These are phyloP conservation scores for Talaromyces sp. DNA, from an alignment of 2,329 filamentous ascomycete genomes.

Conservation along the genomic window DNA sequence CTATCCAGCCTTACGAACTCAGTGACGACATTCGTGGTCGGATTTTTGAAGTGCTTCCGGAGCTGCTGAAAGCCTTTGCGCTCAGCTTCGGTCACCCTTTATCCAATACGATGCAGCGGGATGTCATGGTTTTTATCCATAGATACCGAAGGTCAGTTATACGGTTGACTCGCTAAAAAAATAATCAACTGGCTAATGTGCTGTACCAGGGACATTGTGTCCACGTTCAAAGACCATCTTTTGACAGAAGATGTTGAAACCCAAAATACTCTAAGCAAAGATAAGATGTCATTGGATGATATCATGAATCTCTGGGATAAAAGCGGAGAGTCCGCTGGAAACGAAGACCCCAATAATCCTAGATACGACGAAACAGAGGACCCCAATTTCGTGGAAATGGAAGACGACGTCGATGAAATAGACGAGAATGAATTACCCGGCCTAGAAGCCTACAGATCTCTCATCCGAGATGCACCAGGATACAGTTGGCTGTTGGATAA, in stretches of 20 bases:
- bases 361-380: neutral
- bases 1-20: constrained; percentile 5
- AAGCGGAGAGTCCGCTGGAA: neutral
- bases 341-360: neutral
- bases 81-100: constrained; percentile 1
- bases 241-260: neutral
- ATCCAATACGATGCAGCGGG: constrained; percentile 2
- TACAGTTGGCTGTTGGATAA: constrained; percentile 5
- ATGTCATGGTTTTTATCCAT: constrained; percentile 11
- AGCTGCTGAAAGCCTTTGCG: constrained; percentile 8
- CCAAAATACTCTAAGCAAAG: neutral
- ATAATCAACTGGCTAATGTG: neutral
- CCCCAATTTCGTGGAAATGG: neutral
- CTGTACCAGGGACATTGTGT: constrained; percentile 1
- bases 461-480: constrained; percentile 2
- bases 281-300: constrained; percentile 6
- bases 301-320: constrained; percentile 5
- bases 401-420: neutral
- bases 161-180: neutral
- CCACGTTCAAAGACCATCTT: neutral
- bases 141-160: constrained; percentile 8
- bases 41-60: neutral
- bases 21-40: neutral
- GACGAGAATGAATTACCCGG: constrained; percentile 2
- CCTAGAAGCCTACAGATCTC: neutral